Conservation (phyloP, 1,284 basidiomycete genomes). For the Leccinum griseonigrum region DNA sequence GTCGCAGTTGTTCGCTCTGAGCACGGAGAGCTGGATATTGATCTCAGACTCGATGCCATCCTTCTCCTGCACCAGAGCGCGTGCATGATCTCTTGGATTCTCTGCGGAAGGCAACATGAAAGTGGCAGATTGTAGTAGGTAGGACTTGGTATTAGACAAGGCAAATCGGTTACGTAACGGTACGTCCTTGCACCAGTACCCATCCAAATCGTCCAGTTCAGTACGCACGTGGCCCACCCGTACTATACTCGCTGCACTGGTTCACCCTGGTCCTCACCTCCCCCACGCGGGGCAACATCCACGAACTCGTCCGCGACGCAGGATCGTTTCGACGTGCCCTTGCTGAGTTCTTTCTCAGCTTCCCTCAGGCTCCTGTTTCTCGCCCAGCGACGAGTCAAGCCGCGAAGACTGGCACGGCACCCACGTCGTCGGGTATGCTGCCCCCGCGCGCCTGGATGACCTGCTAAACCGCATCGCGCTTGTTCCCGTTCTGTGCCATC, state of each 20-base stretch:
- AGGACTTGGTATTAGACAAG: too few relatives aligned
- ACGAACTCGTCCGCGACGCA: background rate
- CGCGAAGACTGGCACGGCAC: background rate
- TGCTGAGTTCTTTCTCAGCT: background rate
- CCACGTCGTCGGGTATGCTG: background rate
- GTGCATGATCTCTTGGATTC: conserved; percentile 51
- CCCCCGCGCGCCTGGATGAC: background rate
- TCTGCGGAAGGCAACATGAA: conserved; percentile 40
- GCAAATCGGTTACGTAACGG: conserved; percentile 9
- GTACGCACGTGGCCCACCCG: background rate
- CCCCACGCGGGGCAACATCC: background rate
- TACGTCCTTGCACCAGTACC: conserved; percentile 81
- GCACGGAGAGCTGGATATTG: conserved; percentile 55
- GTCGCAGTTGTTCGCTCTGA: conserved; percentile 56
- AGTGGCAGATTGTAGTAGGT: conserved; percentile 9
- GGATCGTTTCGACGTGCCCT: background rate
- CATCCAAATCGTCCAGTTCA: conserved; percentile 46
- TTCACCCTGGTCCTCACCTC: background rate
- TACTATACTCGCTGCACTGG: background rate
- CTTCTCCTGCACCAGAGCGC: conserved; percentile 58
- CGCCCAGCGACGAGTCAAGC: background rate
- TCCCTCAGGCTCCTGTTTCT: background rate
- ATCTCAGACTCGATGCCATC: conserved; percentile 65
- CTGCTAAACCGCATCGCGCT: background rate
- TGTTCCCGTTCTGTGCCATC: background rate